phyloP scores from a whole-genome alignment of 1,284 basidiomycete genomes.

The Hemileia vastatrix region DNA sequence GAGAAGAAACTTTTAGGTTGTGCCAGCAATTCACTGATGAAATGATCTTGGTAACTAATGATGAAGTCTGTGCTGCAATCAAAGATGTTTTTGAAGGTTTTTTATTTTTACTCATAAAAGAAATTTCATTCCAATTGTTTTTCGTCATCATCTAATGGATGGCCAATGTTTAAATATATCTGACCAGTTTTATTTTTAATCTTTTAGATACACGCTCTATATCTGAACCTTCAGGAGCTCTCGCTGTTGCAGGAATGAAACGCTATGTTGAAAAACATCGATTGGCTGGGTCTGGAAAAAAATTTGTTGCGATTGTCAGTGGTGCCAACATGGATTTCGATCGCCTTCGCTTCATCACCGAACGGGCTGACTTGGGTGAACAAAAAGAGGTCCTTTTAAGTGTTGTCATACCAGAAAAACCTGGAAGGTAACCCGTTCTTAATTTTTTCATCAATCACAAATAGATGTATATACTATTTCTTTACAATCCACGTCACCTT shows the following conservation, averaged over 20 bases:
- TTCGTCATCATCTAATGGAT: slow-evolving; percentile 5
- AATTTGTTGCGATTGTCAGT: slow-evolving; percentile 81
- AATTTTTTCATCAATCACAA: too few relatives aligned
- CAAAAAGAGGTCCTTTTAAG: slow-evolving; percentile 84
- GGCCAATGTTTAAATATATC: neutral
- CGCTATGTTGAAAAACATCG: slow-evolving; percentile 72
- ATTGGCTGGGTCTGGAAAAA: slow-evolving; percentile 69
- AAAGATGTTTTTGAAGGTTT: slow-evolving; percentile 96
- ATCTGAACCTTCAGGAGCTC: slow-evolving; percentile 93
- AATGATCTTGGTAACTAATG: slow-evolving; percentile 77
- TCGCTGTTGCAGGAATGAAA: slow-evolving; percentile 85
- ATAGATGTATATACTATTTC: neutral
- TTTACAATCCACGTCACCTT: neutral
- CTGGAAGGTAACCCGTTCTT: slow-evolving; percentile 60
- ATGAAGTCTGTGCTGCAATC: slow-evolving; percentile 96
- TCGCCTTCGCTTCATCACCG: slow-evolving; percentile 87
- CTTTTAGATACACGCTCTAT: slow-evolving; percentile 75
- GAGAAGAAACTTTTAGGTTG: slow-evolving; percentile 86
- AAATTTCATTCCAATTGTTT: neutral
- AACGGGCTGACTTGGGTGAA: slow-evolving; percentile 94
- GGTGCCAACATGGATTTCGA: slow-evolving; percentile 99
- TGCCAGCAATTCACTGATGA: slow-evolving; percentile 78
- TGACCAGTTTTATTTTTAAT: neutral
- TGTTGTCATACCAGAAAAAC: slow-evolving; percentile 82
- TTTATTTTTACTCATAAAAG: slow-evolving; percentile 24